Conservation (phyloP, 2,329 filamentous ascomycete species). For the Penicillium digitatum region DNA sequence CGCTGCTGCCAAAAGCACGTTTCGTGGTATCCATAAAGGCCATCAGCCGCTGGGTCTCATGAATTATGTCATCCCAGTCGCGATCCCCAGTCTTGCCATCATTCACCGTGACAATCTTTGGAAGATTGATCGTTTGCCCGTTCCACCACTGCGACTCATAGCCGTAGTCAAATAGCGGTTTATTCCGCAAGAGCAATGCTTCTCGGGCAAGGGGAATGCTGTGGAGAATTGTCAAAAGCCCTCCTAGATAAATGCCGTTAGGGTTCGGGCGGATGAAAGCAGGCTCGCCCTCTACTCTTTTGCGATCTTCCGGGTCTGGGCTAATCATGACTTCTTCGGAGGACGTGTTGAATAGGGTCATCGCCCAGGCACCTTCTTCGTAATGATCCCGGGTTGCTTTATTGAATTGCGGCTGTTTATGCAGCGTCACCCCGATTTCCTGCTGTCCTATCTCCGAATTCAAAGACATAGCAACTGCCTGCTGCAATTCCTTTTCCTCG, state of each 20-base stretch:
- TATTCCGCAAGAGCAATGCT: conserved; percentile 50
- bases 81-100: conserved; percentile 32
- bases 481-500: conserved; percentile 45
- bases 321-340: conserved; percentile 54
- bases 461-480: conserved; percentile 47
- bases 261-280: conserved; percentile 56
- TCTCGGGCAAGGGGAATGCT: conserved; percentile 58
- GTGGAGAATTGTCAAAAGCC: conserved; percentile 59
- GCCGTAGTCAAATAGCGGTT: conserved; percentile 50
- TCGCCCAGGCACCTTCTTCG: conserved; percentile 53
- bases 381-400: conserved; percentile 55
- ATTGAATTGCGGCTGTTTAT: conserved; percentile 46
- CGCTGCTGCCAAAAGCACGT: conserved; percentile 56
- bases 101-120: conserved; percentile 49
- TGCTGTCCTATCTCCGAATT: conserved; percentile 46
- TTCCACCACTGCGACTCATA: conserved; percentile 60
- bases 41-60: conserved; percentile 59
- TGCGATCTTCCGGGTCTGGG: conserved; percentile 49
- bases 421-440: conserved; percentile 52
- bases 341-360: conserved; percentile 49
- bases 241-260: conserved; percentile 53
- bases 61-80: conserved; percentile 47
- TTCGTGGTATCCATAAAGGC: conserved; percentile 57
- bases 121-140: conserved; percentile 50
- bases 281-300: conserved; percentile 48